phyloP scores from a whole-genome alignment of 2,329 filamentous ascomycete species.

The Aspergillus unguis region DNA sequence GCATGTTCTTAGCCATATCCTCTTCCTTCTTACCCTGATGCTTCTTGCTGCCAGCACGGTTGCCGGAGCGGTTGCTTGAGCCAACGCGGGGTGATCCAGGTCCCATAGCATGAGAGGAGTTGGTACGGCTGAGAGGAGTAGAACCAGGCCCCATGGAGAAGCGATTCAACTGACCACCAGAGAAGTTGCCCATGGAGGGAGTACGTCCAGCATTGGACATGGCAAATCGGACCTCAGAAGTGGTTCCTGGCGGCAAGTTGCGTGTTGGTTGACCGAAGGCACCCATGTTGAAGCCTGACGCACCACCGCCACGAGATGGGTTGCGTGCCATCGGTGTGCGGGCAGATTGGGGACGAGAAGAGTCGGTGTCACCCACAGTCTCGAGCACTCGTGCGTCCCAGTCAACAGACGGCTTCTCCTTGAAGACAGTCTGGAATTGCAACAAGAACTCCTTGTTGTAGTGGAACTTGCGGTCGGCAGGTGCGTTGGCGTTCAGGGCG shows the following conservation, averaged over 20 bases:
- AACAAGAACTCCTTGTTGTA: slow-evolving; percentile 95
- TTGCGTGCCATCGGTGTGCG: slow-evolving; percentile 51
- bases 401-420: slow-evolving; percentile 90
- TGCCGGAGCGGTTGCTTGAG: slow-evolving; percentile 59
- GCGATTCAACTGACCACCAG: slow-evolving; percentile 47
- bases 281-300: slow-evolving; percentile 63
- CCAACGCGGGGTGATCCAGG: slow-evolving; percentile 70
- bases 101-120: slow-evolving; percentile 51
- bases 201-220: slow-evolving; percentile 53
- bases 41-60: slow-evolving; percentile 51
- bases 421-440: slow-evolving; percentile 94
- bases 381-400: slow-evolving; percentile 88
- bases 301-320: slow-evolving; percentile 52
- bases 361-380: slow-evolving; percentile 71
- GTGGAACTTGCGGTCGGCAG: slow-evolving; percentile 77
- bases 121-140: slow-evolving; percentile 62
- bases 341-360: slow-evolving; percentile 60
- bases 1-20: slow-evolving; percentile 80
- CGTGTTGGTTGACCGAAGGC: slow-evolving; percentile 57
- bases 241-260: slow-evolving; percentile 70
- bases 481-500: slow-evolving; percentile 72
- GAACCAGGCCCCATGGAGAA: slow-evolving; percentile 63
- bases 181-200: slow-evolving; percentile 50
- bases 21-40: slow-evolving; percentile 57
- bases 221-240: slow-evolving; percentile 71